Evolutionary conservation across 768 basidiomycete species (phyloP), one percentile per base, ranked within the genome.

Genomic region (Russula ochroleuca): DNA sequence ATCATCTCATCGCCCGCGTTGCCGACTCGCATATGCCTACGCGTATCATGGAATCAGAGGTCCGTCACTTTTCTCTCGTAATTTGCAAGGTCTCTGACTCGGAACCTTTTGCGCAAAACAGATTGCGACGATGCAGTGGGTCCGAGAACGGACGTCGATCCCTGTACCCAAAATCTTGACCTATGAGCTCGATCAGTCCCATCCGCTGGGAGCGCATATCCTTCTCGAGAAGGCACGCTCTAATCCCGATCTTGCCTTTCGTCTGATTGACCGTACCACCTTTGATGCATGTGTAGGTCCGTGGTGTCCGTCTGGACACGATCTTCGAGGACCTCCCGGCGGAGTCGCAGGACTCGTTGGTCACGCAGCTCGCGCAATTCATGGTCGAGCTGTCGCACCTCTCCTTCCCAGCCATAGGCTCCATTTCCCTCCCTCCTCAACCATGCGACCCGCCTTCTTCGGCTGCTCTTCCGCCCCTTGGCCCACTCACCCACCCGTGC

Each of bases 71-170:
- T 28, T 28, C 28, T n/a, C 43, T 51, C 17, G n/a, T n/a, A n/a
- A n/a, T n/a, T n/a, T n/a, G n/a, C n/a, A n/a, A n/a, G n/a, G n/a
- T n/a, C n/a, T n/a, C n/a, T n/a, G n/a, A n/a, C n/a, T n/a, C n/a
- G n/a, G n/a, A n/a, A n/a, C n/a, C n/a, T n/a, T 14, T 55, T 28
- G 28, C 28, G 15, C n/a, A 9, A 19, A 25, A 45, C 33, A 75
- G 74, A 67, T 70, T 14, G 73, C 73, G 37, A 75, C 75, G 5
- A 65, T 72, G 66, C 61, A 65, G 15, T 75, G 71, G 50, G 38
- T 75, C 23, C 60, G 67, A 17, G 64, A 69, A 21, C 62, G 65
- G 17, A 74, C 73, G 15, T 70, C 74, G 5, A 69, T 75, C 19
- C 75, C 74, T 49, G 68, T 69, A 4, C 71, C 72, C 0, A 59